Evolutionary conservation across 345 rosid species (phyloP), one percentile per base, ranked within the genome.

Genomic region (Eucalyptus paniculata): DNA sequence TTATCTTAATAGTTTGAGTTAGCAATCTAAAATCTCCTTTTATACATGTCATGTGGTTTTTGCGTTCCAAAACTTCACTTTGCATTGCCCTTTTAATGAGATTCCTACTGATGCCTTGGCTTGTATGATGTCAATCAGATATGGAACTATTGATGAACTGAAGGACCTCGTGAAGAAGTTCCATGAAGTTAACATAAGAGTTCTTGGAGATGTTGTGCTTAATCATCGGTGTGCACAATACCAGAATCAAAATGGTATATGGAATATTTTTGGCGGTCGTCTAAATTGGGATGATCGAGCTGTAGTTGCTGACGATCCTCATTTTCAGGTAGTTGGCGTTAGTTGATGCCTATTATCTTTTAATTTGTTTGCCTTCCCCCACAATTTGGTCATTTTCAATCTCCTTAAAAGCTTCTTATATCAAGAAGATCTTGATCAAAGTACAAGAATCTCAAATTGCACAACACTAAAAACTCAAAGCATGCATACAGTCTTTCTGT

Each of bases 251-350:
- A 97, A 97, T 89, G 99, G 99, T 83, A 90, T 97, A 30, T 97
- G 99, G 99, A 97, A 97, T 93, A 90, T 96, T 72, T 97, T 95
- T 92, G 99, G 99, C 28, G 99, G 99, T 89, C 96, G 94, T 88
- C 90, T 97, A 86, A 95, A 95, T 92, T 97, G 99, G 99, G 99
- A 97, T 91, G 99, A 95, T 90, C 94, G 94, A 37, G 99, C 99
- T 50, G 90, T 97, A 89, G 99, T 97, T 94, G 97, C 95, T 67
- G 99, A 97, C 88, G 99, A 97, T 93, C 98, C 98, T 88, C 99
- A 97, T 93, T 97, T 97, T 91, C 98, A 97, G 99, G 99, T 97
- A 92, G 32, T 26, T 40, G 56, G 88, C 86, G 69, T 54, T 40
- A 49, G 19, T 51, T 56, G 50, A 87, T 87, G 45, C 58, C 51